These are phyloP conservation scores for Chenopodium suecicum DNA, from an alignment of 148 eudicot species.

Conservation along the genomic window DNA sequence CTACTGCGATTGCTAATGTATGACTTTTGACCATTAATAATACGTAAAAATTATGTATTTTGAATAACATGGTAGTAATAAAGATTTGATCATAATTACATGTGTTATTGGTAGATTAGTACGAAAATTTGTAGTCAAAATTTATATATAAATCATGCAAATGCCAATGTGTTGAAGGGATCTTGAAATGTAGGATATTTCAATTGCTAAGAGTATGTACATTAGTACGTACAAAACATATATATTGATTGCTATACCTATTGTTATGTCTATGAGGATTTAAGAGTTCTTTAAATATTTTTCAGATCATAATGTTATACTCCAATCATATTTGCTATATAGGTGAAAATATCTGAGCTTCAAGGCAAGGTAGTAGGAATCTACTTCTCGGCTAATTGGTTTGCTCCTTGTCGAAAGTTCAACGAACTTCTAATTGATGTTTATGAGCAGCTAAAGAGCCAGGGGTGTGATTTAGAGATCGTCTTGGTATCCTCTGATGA, in stretches of 20 bases:
- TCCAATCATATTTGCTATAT: not conserved
- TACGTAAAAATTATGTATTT: no score
- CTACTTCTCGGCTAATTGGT: slow-evolving; percentile 80
- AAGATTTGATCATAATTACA: no score
- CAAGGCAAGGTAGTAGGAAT: slow-evolving; percentile 63
- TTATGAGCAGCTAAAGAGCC: slow-evolving; percentile 44
- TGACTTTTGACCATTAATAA: no score
- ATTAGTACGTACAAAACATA: not conserved
- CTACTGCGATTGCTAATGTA: no score
- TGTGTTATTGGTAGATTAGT: no score
- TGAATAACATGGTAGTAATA: no score
- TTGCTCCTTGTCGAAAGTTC: slow-evolving; percentile 51
- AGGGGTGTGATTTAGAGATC: slow-evolving; percentile 46
- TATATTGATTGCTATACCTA: not conserved
- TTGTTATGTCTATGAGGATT: not conserved
- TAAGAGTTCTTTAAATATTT: not conserved
- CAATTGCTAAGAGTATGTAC: no score
- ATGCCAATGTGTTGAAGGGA: no score
- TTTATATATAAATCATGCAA: no score
- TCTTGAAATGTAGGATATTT: no score
- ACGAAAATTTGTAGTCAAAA: no score
- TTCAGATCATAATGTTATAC: not conserved
- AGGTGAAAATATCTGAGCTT: slow-evolving; percentile 69
- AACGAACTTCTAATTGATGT: slow-evolving; percentile 34
- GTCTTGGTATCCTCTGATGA: slow-evolving; percentile 72